A percentile compares a stretch with the other conserved stretches of the same genome.
These are phyloP conservation scores for Emmonsiellopsis sp. DNA, from an alignment of 2,329 filamentous ascomycete species.

Conservation along the genomic window DNA sequence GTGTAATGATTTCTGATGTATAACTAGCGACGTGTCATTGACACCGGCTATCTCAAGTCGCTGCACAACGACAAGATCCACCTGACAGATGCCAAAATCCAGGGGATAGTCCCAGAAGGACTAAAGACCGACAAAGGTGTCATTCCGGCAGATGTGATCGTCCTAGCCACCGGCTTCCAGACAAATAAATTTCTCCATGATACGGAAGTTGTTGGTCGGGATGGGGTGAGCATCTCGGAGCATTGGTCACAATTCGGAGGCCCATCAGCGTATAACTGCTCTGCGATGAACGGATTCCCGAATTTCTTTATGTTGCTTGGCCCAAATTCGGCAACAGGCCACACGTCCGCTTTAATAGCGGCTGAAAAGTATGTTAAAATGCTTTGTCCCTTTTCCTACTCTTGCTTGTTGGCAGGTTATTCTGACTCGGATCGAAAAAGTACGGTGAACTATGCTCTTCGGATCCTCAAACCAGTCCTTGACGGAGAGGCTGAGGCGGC, in stretches of 20 bases:
- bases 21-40: constrained; percentile 44
- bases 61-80: constrained; percentile 43
- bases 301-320: constrained; percentile 27
- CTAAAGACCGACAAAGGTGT: constrained; percentile 15
- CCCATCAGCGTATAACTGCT: constrained; percentile 50
- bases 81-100: constrained; percentile 41
- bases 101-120: constrained; percentile 38
- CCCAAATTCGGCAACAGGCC: constrained; percentile 23
- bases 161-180: constrained; percentile 20
- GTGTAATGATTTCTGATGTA: not conserved
- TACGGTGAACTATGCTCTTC: constrained; percentile 39
- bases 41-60: constrained; percentile 43
- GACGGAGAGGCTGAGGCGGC: constrained; percentile 32
- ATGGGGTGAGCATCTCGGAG: constrained; percentile 14
- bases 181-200: constrained; percentile 16
- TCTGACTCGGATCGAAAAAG: not conserved
- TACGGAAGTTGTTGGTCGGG: constrained; percentile 17
- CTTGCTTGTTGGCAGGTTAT: not conserved
- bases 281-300: constrained; percentile 43
- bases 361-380: constrained; percentile 40
- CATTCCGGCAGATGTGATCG: constrained; percentile 17
- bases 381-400: not conserved
- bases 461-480: constrained; percentile 46
- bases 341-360: constrained; percentile 48
- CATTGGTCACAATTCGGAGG: constrained; percentile 38